These are phyloP conservation scores for Septoria linicola DNA, from an alignment of 2,329 filamentous ascomycete genomes.

Conservation along the genomic window DNA sequence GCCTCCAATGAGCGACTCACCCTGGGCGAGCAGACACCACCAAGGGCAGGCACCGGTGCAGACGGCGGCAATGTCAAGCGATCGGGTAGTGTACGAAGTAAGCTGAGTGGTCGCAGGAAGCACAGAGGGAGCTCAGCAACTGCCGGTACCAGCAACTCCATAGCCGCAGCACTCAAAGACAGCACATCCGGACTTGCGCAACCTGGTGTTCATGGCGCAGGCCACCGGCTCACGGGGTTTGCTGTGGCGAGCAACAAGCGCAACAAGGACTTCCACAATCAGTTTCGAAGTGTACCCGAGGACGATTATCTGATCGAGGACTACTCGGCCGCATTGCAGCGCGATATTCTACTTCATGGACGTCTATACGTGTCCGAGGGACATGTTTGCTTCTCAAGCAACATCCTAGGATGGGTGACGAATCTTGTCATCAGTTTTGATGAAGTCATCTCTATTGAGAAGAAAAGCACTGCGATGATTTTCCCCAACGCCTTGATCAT, in stretches of 20 bases:
- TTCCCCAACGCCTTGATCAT: conserved; percentile 98
- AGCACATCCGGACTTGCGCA: conserved; percentile 68
- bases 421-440: conserved; percentile 98
- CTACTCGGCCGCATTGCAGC: conserved; percentile 93
- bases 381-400: conserved; percentile 97
- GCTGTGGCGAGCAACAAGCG: conserved; percentile 94
- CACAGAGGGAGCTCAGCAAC: conserved; percentile 77
- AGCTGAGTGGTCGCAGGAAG: conserved; percentile 57
- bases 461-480: conserved; percentile 89
- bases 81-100: conserved; percentile 53
- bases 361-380: conserved; percentile 95
- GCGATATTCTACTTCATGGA: conserved; percentile 92
- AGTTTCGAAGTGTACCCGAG: conserved; percentile 95
- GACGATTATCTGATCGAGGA: conserved; percentile 98
- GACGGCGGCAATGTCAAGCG: conserved; percentile 56
- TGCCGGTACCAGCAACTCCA: conserved; percentile 64
- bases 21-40: conserved; percentile 63
- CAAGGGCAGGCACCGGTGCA: conserved; percentile 58
- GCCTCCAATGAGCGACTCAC: conserved; percentile 39
- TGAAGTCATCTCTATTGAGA: conserved; percentile 94
- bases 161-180: conserved; percentile 70
- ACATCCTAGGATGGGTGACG: conserved; percentile 97
- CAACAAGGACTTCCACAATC: conserved; percentile 88
- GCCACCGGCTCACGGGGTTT: conserved; percentile 85
- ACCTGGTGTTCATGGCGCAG: conserved; percentile 56